Evolutionary conservation across 2,329 filamentous ascomycete species (phyloP), one percentile per base, ranked within the genome.

Genomic region (Zymoseptoria brevis): DNA sequence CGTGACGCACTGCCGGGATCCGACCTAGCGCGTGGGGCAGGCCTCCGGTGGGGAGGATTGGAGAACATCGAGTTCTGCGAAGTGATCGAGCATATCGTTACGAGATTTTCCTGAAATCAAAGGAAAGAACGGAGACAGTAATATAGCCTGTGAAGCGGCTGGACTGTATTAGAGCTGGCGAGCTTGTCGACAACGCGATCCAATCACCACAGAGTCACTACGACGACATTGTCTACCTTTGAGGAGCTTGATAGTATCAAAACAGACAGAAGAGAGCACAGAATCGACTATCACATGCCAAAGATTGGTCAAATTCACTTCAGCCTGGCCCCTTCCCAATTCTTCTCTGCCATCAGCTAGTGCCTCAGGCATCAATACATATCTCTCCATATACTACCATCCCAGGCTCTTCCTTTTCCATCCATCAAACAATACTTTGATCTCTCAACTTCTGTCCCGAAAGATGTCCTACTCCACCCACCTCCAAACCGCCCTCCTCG

Each of bases 401-500:
- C 16, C n/a, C 35, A 29, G 6, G 6, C 35, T 13, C 35, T 45
- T 45, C 35, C 13, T 16, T 11, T 45, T 45, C 35, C 35, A 45
- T 16, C 35, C 35, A 16, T 6, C 35, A 45, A 45, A n/a, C 11
- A 41, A 4, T 4, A 16, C 35, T 16, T 16, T 13, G 1, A 41
- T 45, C 11, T 7, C 16, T 45, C 9, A 13, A 16, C 2, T 6
- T 1, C 16, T n/a, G 11, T 13, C 16, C 13, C 35, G 13, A 7
- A 2, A 16, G 16, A 45, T 45, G 35, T n/a, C 35, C 19, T 54
- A 56, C 35, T 26, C 19, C 9, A 49, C 57, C 57, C 65, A 67
- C 63, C 61, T 66, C 8, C 59, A 66, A 13, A 56, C 64, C 7
- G 65, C 63, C 19, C 62, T 62, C 29, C 55, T 55, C 21, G 63